Evolutionary conservation across 805 yeast species (phyloP), one percentile per base, ranked within the genome.

Genomic region (Ogataea nakhonphanomensis): DNA sequence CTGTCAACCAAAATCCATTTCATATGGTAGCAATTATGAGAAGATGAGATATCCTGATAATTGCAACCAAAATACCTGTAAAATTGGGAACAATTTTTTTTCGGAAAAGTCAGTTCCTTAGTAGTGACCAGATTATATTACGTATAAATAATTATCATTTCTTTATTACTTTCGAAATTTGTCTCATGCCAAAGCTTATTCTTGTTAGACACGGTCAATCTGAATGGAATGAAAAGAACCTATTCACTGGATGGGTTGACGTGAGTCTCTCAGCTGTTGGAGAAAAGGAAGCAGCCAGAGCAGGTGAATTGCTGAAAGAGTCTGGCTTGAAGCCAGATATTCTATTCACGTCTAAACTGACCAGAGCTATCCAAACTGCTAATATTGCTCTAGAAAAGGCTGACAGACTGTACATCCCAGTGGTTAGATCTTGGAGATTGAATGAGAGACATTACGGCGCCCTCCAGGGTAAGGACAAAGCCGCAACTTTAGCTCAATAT

Each of bases 401-500:
- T 44, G 97, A 89, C 70, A 86, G 89, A 65, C 71, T 87, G 56
- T 90, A 80, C 78, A 78, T 90, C 54, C 96, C 95, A 62, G 95
- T 85, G 59, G 79, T 82, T 70, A 86, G 97, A 78, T 78, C 91
- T 41, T 91, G 97, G 97, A 85, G 97, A 79, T 79, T 90, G 67
- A 90, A 90, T 76, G 98, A 90, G 77, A 93, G 98, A 79, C 97
- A 90, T 73, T 90, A 90, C 76, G 98, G 98, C 79, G 97, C 88
- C 57, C 79, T 90, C 62, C 97, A 91, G 75, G 98, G 98, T 69
- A 89, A 91, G 76, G 95, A 91, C 78, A 90, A 90, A 77, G 96
- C 96, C 57, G 90, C 76, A 59, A 84, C 96, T 54, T 78, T 89
- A 64, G 90, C 79, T 61, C 69, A 78, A 59, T 90, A 78, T 73